Evolutionary conservation across 1,284 basidiomycete genomes (phyloP).

Genomic region (Malassezia slooffiae): DNA sequence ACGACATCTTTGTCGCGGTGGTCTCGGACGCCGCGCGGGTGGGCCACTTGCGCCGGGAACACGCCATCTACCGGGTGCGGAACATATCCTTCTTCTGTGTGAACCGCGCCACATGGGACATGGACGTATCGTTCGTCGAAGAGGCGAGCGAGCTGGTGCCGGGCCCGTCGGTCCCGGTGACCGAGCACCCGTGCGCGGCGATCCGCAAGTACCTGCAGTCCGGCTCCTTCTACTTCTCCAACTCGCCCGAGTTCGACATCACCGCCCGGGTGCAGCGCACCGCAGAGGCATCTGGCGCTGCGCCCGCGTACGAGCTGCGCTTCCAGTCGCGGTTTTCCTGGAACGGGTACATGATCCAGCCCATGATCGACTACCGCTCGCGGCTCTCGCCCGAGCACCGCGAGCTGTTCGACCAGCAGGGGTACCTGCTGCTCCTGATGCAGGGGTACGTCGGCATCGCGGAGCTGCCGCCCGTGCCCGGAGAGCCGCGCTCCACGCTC

Average conservation of each 20-base stretch:
- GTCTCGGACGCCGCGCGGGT: slow-evolving; percentile 26
- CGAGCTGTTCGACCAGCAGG: slow-evolving; percentile 56
- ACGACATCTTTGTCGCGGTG: slow-evolving; percentile 34
- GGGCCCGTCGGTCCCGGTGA: slow-evolving; percentile 17
- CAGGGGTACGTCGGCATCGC: slow-evolving; percentile 70
- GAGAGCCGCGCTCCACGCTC: slow-evolving; percentile 51
- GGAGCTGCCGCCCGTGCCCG: background rate
- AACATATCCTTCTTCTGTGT: slow-evolving; percentile 39
- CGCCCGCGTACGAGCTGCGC: slow-evolving; percentile 10
- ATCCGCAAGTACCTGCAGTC: slow-evolving; percentile 82
- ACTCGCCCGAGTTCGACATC: slow-evolving; percentile 72
- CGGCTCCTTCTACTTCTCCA: slow-evolving; percentile 85
- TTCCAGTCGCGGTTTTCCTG: slow-evolving; percentile 54
- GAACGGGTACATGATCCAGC: slow-evolving; percentile 71
- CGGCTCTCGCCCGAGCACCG: slow-evolving; percentile 56
- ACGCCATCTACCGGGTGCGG: slow-evolving; percentile 26
- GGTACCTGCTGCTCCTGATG: slow-evolving; percentile 60
- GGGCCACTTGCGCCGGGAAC: slow-evolving; percentile 23
- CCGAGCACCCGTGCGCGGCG: slow-evolving; percentile 76
- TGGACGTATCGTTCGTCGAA: slow-evolving; percentile 18
- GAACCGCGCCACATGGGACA: slow-evolving; percentile 30
- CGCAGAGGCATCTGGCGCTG: no score
- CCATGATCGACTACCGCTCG: slow-evolving; percentile 68
- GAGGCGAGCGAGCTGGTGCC: slow-evolving; percentile 5
- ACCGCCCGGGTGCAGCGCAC: slow-evolving; percentile 23